These are phyloP conservation scores for Naganishia onofrii DNA, from an alignment of 768 basidiomycete genomes.

Conservation along the genomic window DNA sequence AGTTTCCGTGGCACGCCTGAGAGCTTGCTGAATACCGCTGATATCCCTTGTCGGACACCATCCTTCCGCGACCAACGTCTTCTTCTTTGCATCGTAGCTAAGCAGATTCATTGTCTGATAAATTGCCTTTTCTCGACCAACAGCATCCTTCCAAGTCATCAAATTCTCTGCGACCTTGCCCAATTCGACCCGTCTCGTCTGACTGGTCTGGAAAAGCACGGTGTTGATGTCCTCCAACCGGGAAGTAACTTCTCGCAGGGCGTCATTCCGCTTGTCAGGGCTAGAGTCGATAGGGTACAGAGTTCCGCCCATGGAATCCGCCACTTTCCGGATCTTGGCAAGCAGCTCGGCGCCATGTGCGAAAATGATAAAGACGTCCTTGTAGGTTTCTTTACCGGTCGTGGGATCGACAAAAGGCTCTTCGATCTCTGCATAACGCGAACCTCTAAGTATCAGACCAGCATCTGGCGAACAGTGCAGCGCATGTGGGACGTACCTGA, in stretches of 20 bases:
- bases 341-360: constrained; percentile 90
- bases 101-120: constrained; percentile 94
- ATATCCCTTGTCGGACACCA: constrained; percentile 97
- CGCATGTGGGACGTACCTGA: constrained; percentile 41
- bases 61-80: constrained; percentile 93
- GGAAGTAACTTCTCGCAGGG: constrained; percentile 79
- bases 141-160: constrained; percentile 88
- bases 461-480: too few relatives aligned
- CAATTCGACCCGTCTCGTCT: constrained; percentile 77
- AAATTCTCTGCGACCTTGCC: constrained; percentile 78
- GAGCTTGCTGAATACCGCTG: constrained; percentile 73
- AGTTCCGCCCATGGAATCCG: constrained; percentile 98
- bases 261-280: constrained; percentile 83
- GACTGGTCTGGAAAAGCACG: constrained; percentile 82
- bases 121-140: constrained; percentile 90
- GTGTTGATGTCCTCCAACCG: constrained; percentile 88
- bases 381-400: constrained; percentile 78
- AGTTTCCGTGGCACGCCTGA: constrained; percentile 87
- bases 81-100: constrained; percentile 87
- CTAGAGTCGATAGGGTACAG: constrained; percentile 95
- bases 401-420: constrained; percentile 87
- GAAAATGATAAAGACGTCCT: constrained; percentile 99
- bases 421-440: constrained; percentile 63
- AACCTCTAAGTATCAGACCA: not conserved
- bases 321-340: constrained; percentile 94